Evolutionary conservation across 139 green algal genomes (phyloP).

Genomic region (Picochlorum sp.): DNA sequence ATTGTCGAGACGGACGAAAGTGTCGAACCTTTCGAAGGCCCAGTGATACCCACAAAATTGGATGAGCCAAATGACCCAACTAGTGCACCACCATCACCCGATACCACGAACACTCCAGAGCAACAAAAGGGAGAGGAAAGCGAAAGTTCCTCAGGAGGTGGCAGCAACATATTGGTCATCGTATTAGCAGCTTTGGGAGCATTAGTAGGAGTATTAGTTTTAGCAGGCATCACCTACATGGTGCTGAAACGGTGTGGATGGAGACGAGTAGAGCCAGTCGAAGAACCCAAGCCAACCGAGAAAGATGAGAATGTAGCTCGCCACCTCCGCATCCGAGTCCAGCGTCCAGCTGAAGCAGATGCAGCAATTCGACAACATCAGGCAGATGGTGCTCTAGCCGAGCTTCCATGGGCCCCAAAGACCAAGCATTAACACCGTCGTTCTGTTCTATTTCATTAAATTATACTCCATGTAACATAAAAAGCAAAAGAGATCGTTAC

Average conservation of each 20-base stretch:
- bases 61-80: background rate
- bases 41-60: no score
- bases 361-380: slow-evolving; percentile 6
- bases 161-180: background rate
- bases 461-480: no score
- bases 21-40: no score
- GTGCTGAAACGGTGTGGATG: background rate
- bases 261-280: background rate
- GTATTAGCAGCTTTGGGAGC: background rate
- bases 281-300: background rate
- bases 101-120: background rate
- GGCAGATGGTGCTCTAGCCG: slow-evolving; percentile 7
- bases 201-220: background rate
- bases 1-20: no score
- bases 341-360: slow-evolving; percentile 8
- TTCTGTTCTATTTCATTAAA: no score
- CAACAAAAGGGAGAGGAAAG: background rate
- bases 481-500: no score
- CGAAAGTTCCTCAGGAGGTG: background rate
- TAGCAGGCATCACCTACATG: background rate
- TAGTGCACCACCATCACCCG: background rate
- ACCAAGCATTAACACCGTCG: background rate
- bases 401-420: slow-evolving; percentile 11
- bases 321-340: slow-evolving; percentile 4
- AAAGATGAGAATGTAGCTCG: background rate